Conservation (phyloP, 805 yeast genomes). For the Torulaspora indica region DNA sequence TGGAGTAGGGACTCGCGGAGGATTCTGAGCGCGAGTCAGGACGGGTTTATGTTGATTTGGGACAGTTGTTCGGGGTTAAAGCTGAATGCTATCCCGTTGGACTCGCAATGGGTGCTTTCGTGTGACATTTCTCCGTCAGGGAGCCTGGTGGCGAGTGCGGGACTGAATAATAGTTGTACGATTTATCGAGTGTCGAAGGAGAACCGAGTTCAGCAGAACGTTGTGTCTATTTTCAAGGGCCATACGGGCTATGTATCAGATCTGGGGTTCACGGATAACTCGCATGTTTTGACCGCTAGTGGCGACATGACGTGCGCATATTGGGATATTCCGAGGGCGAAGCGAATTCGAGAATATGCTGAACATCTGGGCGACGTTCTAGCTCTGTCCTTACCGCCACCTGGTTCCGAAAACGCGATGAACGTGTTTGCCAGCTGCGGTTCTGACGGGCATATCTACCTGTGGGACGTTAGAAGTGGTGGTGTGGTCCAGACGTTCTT, state of each 20-base stretch:
- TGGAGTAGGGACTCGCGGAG: slow-evolving; percentile 64
- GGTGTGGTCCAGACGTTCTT: slow-evolving; percentile 47
- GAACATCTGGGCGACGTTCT: slow-evolving; percentile 74
- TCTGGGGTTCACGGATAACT: slow-evolving; percentile 58
- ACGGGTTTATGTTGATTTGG: slow-evolving; percentile 83
- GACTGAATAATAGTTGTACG: slow-evolving; percentile 74
- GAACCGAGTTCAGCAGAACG: slow-evolving; percentile 38
- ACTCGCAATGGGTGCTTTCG: slow-evolving; percentile 72
- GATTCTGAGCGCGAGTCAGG: slow-evolving; percentile 74
- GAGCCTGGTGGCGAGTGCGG: slow-evolving; percentile 69
- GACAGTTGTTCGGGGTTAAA: slow-evolving; percentile 70
- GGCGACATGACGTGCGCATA: slow-evolving; percentile 76
- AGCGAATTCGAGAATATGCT: slow-evolving; percentile 47
- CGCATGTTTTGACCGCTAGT: slow-evolving; percentile 59
- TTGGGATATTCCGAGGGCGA: slow-evolving; percentile 73
- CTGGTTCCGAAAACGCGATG: slow-evolving; percentile 17
- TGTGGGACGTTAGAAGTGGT: slow-evolving; percentile 61
- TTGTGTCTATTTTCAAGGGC: slow-evolving; percentile 61
- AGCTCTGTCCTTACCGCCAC: slow-evolving; percentile 38
- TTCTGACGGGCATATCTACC: slow-evolving; percentile 60
- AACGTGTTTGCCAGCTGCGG: slow-evolving; percentile 55
- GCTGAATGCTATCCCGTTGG: slow-evolving; percentile 62
- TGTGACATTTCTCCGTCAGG: slow-evolving; percentile 71
- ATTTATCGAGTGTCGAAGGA: slow-evolving; percentile 48
- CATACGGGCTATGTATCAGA: slow-evolving; percentile 80